Evolutionary conservation across 2,329 filamentous ascomycete genomes (phyloP).

Genomic region (Clonostachys byssicola): DNA sequence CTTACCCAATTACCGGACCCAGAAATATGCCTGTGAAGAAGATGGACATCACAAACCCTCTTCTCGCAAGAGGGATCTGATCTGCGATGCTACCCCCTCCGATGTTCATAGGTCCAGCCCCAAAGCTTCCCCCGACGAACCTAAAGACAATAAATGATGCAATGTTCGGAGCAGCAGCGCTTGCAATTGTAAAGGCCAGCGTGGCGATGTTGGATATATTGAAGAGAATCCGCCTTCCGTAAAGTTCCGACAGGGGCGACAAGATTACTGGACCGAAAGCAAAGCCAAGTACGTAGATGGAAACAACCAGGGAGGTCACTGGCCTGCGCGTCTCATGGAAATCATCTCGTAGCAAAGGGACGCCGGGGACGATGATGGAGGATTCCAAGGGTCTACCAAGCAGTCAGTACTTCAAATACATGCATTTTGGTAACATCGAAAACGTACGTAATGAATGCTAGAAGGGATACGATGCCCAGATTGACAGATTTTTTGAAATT

Average conservation of each 20-base stretch:
- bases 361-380: not conserved
- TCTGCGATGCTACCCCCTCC: constrained; percentile 64
- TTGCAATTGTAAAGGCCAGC: constrained; percentile 42
- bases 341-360: not conserved
- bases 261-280: constrained; percentile 57
- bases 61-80: constrained; percentile 52
- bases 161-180: constrained; percentile 52
- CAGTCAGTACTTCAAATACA: not conserved
- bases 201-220: constrained; percentile 38
- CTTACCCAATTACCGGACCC: constrained; percentile 44
- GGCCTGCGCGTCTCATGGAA: not conserved
- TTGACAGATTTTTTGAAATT: not conserved
- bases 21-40: constrained; percentile 60
- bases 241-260: constrained; percentile 60
- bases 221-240: constrained; percentile 40
- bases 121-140: constrained; percentile 58
- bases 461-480: not conserved
- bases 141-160: constrained; percentile 59
- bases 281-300: constrained; percentile 44
- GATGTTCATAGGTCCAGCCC: constrained; percentile 60
- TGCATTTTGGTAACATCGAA: no score
- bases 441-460: not conserved
- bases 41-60: constrained; percentile 60
- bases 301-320: constrained; percentile 38
- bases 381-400: not conserved